Percentiles rank a stretch among this genome's conserved stretches.
Evolutionary conservation across 1,284 basidiomycete genomes (phyloP).

Genomic region (Anthracocystis panici-leucophaei): DNA sequence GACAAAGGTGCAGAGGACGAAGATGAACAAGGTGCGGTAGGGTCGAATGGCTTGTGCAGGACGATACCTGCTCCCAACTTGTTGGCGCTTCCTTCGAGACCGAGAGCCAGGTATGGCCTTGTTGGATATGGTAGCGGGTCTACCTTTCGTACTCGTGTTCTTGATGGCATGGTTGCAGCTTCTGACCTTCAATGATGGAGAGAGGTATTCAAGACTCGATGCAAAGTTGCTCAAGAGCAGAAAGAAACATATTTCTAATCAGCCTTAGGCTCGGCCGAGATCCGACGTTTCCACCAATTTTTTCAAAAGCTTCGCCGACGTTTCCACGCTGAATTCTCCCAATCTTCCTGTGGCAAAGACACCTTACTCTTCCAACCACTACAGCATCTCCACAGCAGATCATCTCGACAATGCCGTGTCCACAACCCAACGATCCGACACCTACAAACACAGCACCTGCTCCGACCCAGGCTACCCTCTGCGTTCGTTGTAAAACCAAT

Average conservation of each 20-base stretch:
- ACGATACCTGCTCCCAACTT: slow-evolving; percentile 97
- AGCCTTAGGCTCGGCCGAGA: slow-evolving; percentile 17
- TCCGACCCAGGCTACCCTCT: slow-evolving; percentile 13
- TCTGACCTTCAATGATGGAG: not conserved
- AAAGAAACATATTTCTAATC: not conserved
- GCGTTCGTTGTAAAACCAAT: slow-evolving; percentile 54
- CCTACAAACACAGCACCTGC: not conserved
- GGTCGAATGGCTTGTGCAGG: slow-evolving; percentile 79
- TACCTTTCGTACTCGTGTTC: slow-evolving; percentile 28
- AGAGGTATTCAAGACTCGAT: not conserved
- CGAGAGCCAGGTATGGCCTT: slow-evolving; percentile 62
- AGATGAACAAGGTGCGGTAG: slow-evolving; percentile 32
- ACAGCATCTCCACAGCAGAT: not conserved
- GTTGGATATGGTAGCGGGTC: slow-evolving; percentile 55
- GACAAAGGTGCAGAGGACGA: slow-evolving; percentile 67
- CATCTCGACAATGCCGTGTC: slow-evolving; percentile 37
- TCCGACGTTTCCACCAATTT: slow-evolving; percentile 26
- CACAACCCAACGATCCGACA: slow-evolving; percentile 39
- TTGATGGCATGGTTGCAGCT: slow-evolving; percentile 27
- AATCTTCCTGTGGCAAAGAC: slow-evolving; percentile 8
- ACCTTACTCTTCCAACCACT: not conserved
- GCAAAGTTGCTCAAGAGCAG: not conserved
- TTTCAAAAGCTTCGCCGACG: slow-evolving; percentile 23
- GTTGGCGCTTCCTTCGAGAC: slow-evolving; percentile 77
- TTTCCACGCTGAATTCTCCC: slow-evolving; percentile 6